phyloP scores from a whole-genome alignment of 2,329 filamentous ascomycete genomes.

The Trichophyton equinum region DNA sequence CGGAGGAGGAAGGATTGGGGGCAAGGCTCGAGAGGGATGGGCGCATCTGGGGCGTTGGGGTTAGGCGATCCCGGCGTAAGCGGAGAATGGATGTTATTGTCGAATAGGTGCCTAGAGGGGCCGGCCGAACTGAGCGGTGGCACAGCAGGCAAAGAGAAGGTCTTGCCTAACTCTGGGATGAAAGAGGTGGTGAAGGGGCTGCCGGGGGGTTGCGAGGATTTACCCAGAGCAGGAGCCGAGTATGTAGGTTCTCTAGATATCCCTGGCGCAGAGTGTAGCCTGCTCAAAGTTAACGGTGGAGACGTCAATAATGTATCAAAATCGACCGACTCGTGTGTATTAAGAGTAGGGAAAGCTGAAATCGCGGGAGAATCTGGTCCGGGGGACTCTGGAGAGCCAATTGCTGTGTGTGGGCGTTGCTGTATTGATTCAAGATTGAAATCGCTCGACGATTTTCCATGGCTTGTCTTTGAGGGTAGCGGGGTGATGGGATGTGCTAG shows the following conservation, averaged over 20 bases:
- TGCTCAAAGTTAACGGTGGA: slow-evolving; percentile 22
- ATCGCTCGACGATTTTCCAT: not conserved
- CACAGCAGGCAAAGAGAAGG: slow-evolving; percentile 2
- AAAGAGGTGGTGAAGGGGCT: slow-evolving; percentile 6
- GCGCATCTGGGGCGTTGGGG: slow-evolving; percentile 49
- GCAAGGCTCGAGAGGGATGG: slow-evolving; percentile 76
- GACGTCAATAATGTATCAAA: slow-evolving; percentile 20
- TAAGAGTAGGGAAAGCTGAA: slow-evolving; percentile 30
- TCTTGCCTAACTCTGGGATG: slow-evolving; percentile 6
- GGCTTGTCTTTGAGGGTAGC: slow-evolving; percentile 15
- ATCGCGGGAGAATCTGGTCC: slow-evolving; percentile 31
- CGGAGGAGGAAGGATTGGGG: slow-evolving; percentile 79
- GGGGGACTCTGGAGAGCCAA: slow-evolving; percentile 25
- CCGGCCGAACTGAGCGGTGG: slow-evolving; percentile 33
- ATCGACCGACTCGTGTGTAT: slow-evolving; percentile 33
- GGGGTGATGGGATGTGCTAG: slow-evolving; percentile 17
- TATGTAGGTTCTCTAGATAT: slow-evolving; percentile 9
- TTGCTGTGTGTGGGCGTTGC: slow-evolving; percentile 8
- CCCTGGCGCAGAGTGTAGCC: slow-evolving; percentile 30
- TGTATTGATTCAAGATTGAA: not conserved
- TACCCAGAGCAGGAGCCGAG: not conserved
- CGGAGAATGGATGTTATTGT: slow-evolving; percentile 63
- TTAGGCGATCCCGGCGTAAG: slow-evolving; percentile 54
- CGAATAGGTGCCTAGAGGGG: slow-evolving; percentile 64
- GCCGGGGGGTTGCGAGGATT: not conserved